Evolutionary conservation across 2,329 filamentous ascomycete species (phyloP).

Genomic region (Pleomassaria siparia): DNA sequence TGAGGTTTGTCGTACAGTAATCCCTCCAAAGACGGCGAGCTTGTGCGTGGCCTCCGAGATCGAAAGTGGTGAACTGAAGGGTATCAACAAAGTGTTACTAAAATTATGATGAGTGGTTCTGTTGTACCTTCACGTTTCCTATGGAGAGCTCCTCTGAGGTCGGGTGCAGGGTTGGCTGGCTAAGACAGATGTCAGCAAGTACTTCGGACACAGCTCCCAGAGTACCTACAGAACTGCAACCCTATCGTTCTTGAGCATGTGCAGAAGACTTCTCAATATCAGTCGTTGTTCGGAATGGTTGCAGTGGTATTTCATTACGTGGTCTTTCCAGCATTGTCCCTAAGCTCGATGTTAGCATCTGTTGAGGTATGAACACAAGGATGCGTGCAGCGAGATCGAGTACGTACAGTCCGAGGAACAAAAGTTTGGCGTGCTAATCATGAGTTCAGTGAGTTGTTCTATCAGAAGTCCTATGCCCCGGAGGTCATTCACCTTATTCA

Average conservation of each 20-base stretch:
- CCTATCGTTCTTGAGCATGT: constrained; percentile 88
- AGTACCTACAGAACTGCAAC: constrained; percentile 78
- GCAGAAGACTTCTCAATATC: constrained; percentile 56
- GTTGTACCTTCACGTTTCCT: constrained; percentile 54
- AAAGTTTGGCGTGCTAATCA: constrained; percentile 60
- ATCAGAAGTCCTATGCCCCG: not conserved
- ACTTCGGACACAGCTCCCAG: not conserved
- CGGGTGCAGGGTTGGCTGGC: constrained; percentile 46
- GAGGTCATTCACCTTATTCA: constrained; percentile 64
- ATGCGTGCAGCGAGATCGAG: not conserved
- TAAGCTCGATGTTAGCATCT: not conserved
- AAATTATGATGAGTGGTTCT: constrained; percentile 4
- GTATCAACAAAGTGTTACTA: constrained; percentile 48
- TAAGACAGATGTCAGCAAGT: constrained; percentile 10
- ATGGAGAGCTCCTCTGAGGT: constrained; percentile 62
- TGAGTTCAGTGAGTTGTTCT: not conserved
- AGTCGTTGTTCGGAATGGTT: constrained; percentile 9
- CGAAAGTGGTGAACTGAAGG: constrained; percentile 69
- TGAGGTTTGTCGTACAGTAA: constrained; percentile 29
- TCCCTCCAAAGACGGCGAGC: constrained; percentile 45
- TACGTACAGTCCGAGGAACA: constrained; percentile 69
- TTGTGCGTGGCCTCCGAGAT: constrained; percentile 53
- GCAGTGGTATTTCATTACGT: constrained; percentile 49
- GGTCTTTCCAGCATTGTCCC: constrained; percentile 86
- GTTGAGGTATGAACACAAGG: not conserved